Evolutionary conservation across 768 basidiomycete genomes (phyloP), one percentile per base, ranked within the genome.

Genomic region (Phanerochaete sordida): DNA sequence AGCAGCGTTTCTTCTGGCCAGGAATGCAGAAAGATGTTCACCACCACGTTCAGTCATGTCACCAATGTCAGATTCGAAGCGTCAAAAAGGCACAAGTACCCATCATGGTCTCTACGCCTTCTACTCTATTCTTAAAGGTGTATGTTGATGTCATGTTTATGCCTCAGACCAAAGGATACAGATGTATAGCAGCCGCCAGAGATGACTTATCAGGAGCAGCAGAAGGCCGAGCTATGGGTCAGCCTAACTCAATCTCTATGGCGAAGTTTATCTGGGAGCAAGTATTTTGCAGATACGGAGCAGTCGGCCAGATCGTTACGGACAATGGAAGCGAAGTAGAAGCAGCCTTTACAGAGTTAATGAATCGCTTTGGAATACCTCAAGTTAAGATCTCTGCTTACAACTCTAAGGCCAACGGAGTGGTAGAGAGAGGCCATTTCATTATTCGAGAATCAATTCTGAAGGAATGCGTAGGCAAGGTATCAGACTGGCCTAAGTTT

Each of bases 381-480:
- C 39, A 65, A 63, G 0, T 61, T 13, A 12, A 24, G 7, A 59
- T 59, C 16, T 52, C 37, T 60, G 66, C 68, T 0, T 76, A 76
- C 57, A 77, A 77, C 57, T 71, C 69, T 0, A 64, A 68, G 50
- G 75, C 69, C 6, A 2, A 76, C 50, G 73, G 76, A 31, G 66
- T 76, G 16, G 73, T 77, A 0, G 74, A 78, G 66, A 53, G 69
- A 15, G 65, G 70, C 12, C 76, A 77, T 31, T 69, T 58, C 16
- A 67, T 51, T 1, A 60, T 76, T 9, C 39, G 76, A 13, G 73
- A 76, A 58, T 70, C 70, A 0, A 35, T 76, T 9, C 54, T 76
- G 1, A 73, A 73, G 35, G 26, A 66, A 1, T 71, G 69, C 49
- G 37, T 63, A 1, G 64, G 65, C 9, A 51, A 67, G 1, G 47